Evolutionary conservation across 2,329 filamentous ascomycete species (phyloP).

Genomic region (Cladosporium sp.): DNA sequence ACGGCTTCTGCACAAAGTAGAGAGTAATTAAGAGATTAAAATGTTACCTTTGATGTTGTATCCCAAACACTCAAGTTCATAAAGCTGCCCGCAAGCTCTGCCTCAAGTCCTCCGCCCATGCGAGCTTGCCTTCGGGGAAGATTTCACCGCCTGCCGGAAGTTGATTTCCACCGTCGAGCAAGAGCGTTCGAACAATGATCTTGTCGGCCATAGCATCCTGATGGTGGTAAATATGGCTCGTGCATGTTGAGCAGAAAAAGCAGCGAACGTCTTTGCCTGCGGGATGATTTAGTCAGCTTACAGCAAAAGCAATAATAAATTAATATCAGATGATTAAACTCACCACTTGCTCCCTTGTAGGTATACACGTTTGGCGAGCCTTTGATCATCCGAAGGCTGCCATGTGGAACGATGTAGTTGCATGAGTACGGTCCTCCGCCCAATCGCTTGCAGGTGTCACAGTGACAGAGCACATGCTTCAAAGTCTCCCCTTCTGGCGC

Average conservation of each 20-base stretch:
- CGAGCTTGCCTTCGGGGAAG: slow-evolving; percentile 33
- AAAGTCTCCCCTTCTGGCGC: slow-evolving; percentile 15
- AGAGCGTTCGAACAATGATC: slow-evolving; percentile 35
- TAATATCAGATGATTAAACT: not conserved
- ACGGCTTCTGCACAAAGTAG: too few relatives aligned
- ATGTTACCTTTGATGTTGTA: too few relatives aligned
- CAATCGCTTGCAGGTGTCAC: slow-evolving; percentile 33
- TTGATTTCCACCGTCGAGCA: slow-evolving; percentile 33
- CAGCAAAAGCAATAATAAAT: not conserved
- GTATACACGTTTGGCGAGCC: slow-evolving; percentile 29
- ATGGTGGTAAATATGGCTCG: slow-evolving; percentile 38
- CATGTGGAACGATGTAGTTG: slow-evolving; percentile 32
- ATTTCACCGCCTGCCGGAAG: slow-evolving; percentile 35
- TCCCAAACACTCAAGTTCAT: too few relatives aligned
- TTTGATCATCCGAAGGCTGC: slow-evolving; percentile 24
- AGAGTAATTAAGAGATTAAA: too few relatives aligned
- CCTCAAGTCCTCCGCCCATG: slow-evolving; percentile 31
- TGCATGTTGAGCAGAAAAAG: slow-evolving; percentile 36
- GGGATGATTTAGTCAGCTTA: not conserved
- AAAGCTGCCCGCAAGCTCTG: slow-evolving; percentile 11
- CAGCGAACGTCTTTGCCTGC: slow-evolving; percentile 33
- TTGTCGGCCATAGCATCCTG: slow-evolving; percentile 38
- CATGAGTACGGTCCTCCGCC: slow-evolving; percentile 34
- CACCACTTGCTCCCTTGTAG: slow-evolving; percentile 31
- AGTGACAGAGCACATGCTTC: slow-evolving; percentile 35